phyloP scores from a whole-genome alignment of 1,284 basidiomycete genomes.

The Trichosporon sp. region DNA sequence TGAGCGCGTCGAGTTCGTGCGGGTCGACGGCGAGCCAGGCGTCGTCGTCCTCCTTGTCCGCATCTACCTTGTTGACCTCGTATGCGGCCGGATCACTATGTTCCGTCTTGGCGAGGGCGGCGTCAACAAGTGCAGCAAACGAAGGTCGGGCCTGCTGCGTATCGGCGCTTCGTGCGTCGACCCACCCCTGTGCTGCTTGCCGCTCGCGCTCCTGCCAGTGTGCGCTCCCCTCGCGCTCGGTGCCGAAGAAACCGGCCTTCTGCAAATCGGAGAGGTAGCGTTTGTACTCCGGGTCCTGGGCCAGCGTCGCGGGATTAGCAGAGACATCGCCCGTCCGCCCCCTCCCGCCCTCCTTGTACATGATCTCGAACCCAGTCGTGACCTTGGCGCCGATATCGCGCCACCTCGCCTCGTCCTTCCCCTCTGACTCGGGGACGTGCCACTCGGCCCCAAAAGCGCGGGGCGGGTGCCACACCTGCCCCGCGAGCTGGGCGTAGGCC shows the following conservation, averaged over 20 bases:
- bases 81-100: constrained; percentile 24
- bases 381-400: constrained; percentile 88
- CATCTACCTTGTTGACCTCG: constrained; percentile 16
- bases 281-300: constrained; percentile 39
- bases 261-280: constrained; percentile 68
- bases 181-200: constrained; percentile 69
- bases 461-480: constrained; percentile 89
- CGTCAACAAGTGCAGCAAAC: constrained; percentile 71
- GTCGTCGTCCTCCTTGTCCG: constrained; percentile 48
- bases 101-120: constrained; percentile 60
- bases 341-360: constrained; percentile 76
- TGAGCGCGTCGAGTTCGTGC: constrained; percentile 54
- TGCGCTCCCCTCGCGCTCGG: constrained; percentile 72
- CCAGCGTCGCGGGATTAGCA: constrained; percentile 11
- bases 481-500: constrained; percentile 86
- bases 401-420: constrained; percentile 68
- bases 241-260: constrained; percentile 71
- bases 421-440: constrained; percentile 57
- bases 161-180: constrained; percentile 54
- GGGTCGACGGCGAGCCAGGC: constrained; percentile 54
- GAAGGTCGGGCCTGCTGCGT: constrained; percentile 63
- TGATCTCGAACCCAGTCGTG: constrained; percentile 90
- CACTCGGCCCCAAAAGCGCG: constrained; percentile 73
- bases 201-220: constrained; percentile 72
- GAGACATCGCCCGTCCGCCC: constrained; percentile 56